A percentile compares a stretch with the other conserved stretches of the same genome.
phyloP scores from a whole-genome alignment of 2,329 filamentous ascomycete species.

The Penicillium vulpinum region DNA sequence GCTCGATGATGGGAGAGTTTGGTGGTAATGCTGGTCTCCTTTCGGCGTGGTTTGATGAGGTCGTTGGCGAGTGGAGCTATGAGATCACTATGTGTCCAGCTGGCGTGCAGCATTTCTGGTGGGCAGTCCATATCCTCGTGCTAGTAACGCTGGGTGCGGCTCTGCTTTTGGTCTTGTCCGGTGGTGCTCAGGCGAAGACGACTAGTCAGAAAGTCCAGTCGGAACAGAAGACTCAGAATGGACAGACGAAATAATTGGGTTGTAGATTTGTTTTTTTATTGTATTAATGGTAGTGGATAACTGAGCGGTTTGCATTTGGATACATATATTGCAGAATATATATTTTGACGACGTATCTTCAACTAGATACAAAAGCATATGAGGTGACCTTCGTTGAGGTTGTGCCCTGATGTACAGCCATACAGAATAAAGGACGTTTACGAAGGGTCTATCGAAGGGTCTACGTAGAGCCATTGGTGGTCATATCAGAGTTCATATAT shows the following conservation, averaged over 20 bases:
- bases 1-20: slow-evolving; percentile 98
- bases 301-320: neutral
- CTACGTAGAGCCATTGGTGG: neutral
- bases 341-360: neutral
- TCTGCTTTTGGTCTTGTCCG: slow-evolving; percentile 19
- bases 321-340: neutral
- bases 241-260: neutral
- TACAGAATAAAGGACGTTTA: neutral
- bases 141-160: slow-evolving; percentile 48
- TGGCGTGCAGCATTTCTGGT: slow-evolving; percentile 91
- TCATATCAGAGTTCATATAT: slow-evolving; percentile 17
- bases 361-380: neutral
- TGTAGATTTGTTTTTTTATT: neutral
- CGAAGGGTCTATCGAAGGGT: neutral
- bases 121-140: slow-evolving; percentile 78
- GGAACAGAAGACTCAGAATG: neutral
- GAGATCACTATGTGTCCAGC: slow-evolving; percentile 77
- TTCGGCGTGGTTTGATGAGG: slow-evolving; percentile 82
- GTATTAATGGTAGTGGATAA: neutral
- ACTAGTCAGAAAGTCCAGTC: neutral
- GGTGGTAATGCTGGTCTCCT: slow-evolving; percentile 88
- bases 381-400: neutral
- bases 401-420: no score
- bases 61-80: slow-evolving; percentile 69
- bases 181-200: neutral